Percentiles rank a stretch among this genome's conserved stretches.
phyloP scores from a whole-genome alignment of 352 stramenopile species.

The Globisporangium spiculum region DNA sequence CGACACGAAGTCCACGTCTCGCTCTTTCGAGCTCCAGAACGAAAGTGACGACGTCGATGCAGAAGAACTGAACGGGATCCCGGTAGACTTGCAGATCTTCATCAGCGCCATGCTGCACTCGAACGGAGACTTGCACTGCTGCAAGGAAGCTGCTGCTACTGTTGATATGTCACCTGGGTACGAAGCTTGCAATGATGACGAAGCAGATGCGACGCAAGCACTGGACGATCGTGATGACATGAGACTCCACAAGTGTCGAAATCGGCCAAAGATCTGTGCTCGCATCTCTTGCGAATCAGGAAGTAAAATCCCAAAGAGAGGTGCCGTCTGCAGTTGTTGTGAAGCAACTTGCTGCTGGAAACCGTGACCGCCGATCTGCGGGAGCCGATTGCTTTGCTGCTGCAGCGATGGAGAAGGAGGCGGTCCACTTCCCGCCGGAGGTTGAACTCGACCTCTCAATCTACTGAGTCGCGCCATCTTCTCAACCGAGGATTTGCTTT shows the following conservation, averaged over 20 bases:
- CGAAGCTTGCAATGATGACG: background rate
- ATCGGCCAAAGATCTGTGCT: constrained; percentile 27
- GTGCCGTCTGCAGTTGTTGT: background rate
- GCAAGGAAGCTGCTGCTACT: no score
- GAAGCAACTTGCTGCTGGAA: background rate
- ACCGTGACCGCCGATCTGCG: background rate
- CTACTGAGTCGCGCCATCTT: background rate
- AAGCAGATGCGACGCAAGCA: background rate
- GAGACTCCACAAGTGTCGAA: constrained; percentile 42
- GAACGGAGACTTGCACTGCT: constrained; percentile 32
- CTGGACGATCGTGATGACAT: constrained; percentile 24
- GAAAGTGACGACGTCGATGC: constrained; percentile 19
- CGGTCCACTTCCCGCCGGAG: background rate
- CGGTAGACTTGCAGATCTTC: constrained; percentile 54
- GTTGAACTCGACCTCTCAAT: constrained; percentile 11
- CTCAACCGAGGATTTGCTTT: background rate
- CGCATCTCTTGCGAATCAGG: constrained; percentile 28
- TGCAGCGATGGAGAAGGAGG: background rate
- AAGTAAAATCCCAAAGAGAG: constrained; percentile 37
- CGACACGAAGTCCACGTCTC: constrained; percentile 38
- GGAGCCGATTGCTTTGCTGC: background rate
- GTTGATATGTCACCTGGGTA: background rate
- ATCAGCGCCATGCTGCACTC: constrained; percentile 58
- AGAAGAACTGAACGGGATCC: constrained; percentile 31
- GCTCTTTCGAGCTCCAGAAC: constrained; percentile 24